Evolutionary conservation across 805 yeast genomes (phyloP).

Genomic region (Candida andamanensis): DNA sequence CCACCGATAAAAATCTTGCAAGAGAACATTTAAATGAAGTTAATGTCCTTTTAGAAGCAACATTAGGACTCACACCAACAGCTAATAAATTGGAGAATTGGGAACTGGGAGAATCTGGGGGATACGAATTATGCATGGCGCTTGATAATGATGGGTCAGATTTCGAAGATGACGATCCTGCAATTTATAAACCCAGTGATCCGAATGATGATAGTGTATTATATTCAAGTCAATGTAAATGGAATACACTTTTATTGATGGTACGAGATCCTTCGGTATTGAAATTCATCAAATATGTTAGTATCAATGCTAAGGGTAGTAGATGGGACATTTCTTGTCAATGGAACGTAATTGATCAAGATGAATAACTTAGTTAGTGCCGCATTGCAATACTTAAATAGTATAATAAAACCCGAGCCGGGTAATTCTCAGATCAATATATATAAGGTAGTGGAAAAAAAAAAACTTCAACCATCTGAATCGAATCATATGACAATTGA

Average conservation of each 20-base stretch:
- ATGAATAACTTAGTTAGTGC: background rate
- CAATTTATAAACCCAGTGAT: constrained; percentile 57
- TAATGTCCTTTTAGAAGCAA: constrained; percentile 64
- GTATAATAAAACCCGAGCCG: background rate
- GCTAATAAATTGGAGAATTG: constrained; percentile 56
- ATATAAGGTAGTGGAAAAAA: background rate
- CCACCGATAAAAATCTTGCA: constrained; percentile 37
- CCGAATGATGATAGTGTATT: constrained; percentile 71
- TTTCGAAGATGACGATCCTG: constrained; percentile 67
- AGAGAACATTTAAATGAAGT: constrained; percentile 31
- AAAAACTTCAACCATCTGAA: background rate
- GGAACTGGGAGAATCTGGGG: constrained; percentile 89
- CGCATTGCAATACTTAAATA: background rate
- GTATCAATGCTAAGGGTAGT: constrained; percentile 81
- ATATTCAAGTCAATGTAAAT: constrained; percentile 71
- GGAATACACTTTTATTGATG: constrained; percentile 77
- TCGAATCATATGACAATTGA: background rate
- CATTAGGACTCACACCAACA: constrained; percentile 73
- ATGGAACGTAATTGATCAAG: constrained; percentile 60
- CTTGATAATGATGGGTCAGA: constrained; percentile 43
- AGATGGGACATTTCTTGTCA: constrained; percentile 86
- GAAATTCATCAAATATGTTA: constrained; percentile 88
- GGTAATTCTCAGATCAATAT: background rate
- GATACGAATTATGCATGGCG: constrained; percentile 89
- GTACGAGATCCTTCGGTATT: constrained; percentile 81